Conservation (phyloP, 768 basidiomycete genomes). For the Arthromyces matolae region DNA sequence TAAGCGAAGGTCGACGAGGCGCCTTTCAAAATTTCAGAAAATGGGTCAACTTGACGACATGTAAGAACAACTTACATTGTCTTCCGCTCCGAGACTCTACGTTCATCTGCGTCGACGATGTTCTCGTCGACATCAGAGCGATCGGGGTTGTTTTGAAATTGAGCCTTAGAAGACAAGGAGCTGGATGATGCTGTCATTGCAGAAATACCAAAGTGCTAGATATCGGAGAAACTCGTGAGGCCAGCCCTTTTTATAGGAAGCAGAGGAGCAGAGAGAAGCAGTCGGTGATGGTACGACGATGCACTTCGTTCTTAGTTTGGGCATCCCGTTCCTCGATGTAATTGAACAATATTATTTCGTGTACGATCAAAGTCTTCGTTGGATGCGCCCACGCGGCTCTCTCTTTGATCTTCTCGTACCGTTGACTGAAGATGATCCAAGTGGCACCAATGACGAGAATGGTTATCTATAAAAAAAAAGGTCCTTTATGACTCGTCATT, state of each 20-base stretch:
- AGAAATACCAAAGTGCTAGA: constrained; percentile 2
- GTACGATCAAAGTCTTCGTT: constrained; percentile 4
- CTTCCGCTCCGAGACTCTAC: constrained; percentile 12
- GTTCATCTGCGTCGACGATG: constrained; percentile 1
- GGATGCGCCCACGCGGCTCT: constrained; percentile 7
- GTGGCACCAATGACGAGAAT: background rate
- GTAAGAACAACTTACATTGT: constrained; percentile 21
- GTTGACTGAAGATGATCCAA: background rate
- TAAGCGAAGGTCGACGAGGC: constrained; percentile 30
- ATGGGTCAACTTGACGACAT: background rate
- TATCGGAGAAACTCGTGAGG: background rate
- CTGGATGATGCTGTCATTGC: constrained; percentile 10
- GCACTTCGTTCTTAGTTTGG: constrained; percentile 1
- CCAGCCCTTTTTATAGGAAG: constrained; percentile 9
- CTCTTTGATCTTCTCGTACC: background rate
- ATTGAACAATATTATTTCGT: background rate
- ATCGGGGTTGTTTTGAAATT: background rate
- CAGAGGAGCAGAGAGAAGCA: constrained; percentile 2
- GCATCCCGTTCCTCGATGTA: constrained; percentile 6
- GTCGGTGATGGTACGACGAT: too few species aligned
- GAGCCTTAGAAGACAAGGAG: constrained; percentile 1
- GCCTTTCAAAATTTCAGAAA: constrained; percentile 19
- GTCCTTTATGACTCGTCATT: too few species aligned
- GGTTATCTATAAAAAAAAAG: too few species aligned
- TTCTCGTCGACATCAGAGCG: constrained; percentile 4